Conservation (phyloP, 176 grass and related monocot genomes). For the Zoysia pacifica region DNA sequence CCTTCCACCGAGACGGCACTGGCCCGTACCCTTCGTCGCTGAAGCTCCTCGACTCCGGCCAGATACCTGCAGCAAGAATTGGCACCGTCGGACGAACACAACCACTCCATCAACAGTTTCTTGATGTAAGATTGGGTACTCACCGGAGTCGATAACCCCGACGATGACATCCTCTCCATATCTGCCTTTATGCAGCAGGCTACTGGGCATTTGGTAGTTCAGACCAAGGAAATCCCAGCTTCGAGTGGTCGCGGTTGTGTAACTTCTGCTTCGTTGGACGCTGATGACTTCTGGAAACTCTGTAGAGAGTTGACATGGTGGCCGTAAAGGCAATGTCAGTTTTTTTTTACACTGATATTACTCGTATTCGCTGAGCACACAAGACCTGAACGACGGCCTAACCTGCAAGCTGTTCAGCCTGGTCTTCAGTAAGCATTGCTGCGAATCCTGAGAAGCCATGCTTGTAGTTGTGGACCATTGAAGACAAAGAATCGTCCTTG, state of each 20-base stretch:
- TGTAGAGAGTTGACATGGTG: background rate
- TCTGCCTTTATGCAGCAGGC: background rate
- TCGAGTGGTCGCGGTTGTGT: background rate
- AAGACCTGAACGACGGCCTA: no score
- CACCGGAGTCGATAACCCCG: conserved; percentile 7
- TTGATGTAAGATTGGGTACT: background rate
- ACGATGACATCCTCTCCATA: conserved; percentile 35
- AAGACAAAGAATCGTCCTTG: conserved; percentile 50
- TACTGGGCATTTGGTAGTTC: background rate
- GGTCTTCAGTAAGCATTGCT: conserved; percentile 52
- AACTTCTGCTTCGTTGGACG: background rate
- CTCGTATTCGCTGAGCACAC: no score
- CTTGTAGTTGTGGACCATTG: conserved; percentile 65
- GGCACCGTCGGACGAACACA: background rate
- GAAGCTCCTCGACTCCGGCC: conserved; percentile 37
- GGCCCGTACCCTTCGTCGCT: conserved; percentile 14
- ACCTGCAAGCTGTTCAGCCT: conserved; percentile 59
- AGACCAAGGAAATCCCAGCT: conserved; percentile 44
- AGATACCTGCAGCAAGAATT: background rate
- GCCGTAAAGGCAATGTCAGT: background rate
- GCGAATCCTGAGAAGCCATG: conserved; percentile 76
- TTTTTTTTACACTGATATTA: background rate
- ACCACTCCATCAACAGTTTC: no score
- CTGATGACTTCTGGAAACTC: background rate
- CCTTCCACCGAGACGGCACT: conserved; percentile 20